Conservation (phyloP, 2,329 filamentous ascomycete species). For the Thelonectria blattea region DNA sequence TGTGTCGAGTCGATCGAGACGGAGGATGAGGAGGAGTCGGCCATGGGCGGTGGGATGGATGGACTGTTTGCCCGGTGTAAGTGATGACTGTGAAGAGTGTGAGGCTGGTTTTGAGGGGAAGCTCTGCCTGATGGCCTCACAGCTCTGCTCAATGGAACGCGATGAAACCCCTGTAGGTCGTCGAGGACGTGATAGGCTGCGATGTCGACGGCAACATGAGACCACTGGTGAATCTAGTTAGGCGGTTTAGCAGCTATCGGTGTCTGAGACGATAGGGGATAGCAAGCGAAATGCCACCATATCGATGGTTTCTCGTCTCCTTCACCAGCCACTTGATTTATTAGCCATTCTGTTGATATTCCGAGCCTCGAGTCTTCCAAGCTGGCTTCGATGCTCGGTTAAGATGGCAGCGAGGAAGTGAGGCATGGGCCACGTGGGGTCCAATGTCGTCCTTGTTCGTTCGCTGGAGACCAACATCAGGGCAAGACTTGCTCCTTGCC, state of each 20-base stretch:
- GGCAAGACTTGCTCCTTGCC: too few species aligned
- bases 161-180: constrained; percentile 31
- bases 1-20: constrained; percentile 13
- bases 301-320: neutral
- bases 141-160: constrained; percentile 15
- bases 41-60: constrained; percentile 19
- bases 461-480: neutral
- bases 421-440: constrained; percentile 17
- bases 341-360: neutral
- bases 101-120: neutral
- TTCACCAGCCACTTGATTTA: neutral
- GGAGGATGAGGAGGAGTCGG: constrained; percentile 23
- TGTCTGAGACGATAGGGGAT: too few species aligned
- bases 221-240: neutral
- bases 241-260: neutral
- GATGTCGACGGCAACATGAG: constrained; percentile 19
- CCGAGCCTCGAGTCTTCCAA: neutral
- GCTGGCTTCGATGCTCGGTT: neutral
- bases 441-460: constrained; percentile 11
- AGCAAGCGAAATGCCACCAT: neutral
- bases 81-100: neutral
- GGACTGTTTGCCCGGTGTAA: constrained; percentile 1
- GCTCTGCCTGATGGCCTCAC: constrained; percentile 3
- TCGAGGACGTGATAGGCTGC: constrained; percentile 28
- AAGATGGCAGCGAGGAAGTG: constrained; percentile 5